A percentile compares a stretch with the other conserved stretches of the same genome.
These are phyloP conservation scores for Balamuthia mandrillaris DNA, from an alignment of 208 protist genomes.

Conservation along the genomic window DNA sequence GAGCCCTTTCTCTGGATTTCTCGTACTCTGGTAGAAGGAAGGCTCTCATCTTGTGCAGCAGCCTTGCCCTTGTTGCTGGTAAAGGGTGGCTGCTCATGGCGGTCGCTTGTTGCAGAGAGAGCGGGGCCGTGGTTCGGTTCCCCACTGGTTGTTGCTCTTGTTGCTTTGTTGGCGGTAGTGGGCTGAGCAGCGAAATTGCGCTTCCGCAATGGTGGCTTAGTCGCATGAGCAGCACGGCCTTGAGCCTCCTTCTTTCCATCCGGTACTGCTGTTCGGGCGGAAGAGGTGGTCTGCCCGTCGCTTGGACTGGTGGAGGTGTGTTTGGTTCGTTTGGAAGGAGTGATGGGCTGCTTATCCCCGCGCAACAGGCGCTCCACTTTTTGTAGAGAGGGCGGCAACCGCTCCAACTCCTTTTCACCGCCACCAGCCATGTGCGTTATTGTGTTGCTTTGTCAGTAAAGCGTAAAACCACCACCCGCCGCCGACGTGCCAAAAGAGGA, in stretches of 20 bases:
- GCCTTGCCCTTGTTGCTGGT: not conserved
- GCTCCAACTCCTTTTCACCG: not conserved
- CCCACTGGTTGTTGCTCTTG: not conserved
- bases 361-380: conserved; percentile 18
- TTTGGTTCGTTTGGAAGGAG: not conserved
- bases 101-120: no score
- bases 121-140: no score
- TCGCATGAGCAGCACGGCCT: no score
- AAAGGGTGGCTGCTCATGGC: not conserved
- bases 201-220: no score
- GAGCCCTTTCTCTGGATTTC: not conserved
- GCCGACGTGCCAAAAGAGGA: no score
- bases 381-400: conserved; percentile 20
- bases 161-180: not conserved
- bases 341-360: not conserved
- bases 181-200: not conserved
- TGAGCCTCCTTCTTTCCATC: no score
- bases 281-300: not conserved
- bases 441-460: not conserved
- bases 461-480: not conserved
- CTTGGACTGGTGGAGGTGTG: not conserved
- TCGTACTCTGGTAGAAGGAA: not conserved
- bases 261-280: not conserved
- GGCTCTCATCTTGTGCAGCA: not conserved
- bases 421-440: not conserved